Evolutionary conservation across 179 eudicot species (phyloP).

Genomic region (Monotropa hypopitys): DNA sequence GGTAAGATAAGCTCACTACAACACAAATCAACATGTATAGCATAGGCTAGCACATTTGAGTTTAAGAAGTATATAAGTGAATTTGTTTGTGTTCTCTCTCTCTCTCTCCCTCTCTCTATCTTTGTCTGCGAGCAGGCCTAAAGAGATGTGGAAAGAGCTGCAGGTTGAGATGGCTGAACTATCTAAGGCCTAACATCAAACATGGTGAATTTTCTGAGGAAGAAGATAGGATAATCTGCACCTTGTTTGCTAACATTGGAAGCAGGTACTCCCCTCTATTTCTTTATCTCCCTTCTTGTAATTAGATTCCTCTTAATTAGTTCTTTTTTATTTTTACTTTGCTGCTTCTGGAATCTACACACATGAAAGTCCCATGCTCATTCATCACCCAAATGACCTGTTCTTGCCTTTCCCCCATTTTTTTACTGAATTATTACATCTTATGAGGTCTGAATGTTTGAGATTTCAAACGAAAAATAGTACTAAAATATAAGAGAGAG

Average conservation of each 20-base stretch:
- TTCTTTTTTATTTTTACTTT: neutral
- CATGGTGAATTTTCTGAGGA: slow-evolving; percentile 70
- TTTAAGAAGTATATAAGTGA: neutral
- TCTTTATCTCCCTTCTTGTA: neutral
- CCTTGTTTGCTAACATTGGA: slow-evolving; percentile 28
- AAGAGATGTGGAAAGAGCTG: slow-evolving; percentile 78
- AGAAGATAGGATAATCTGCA: slow-evolving; percentile 44
- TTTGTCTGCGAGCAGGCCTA: slow-evolving; percentile 28
- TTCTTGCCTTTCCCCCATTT: neutral
- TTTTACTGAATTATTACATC: neutral
- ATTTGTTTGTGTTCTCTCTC: neutral
- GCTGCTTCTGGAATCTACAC: neutral
- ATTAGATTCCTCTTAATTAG: neutral
- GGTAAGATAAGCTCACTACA: no score
- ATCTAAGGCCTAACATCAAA: slow-evolving; percentile 56
- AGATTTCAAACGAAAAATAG: neutral
- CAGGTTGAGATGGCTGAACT: slow-evolving; percentile 70
- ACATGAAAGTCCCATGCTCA: neutral
- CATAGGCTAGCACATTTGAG: neutral
- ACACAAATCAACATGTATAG: neutral
- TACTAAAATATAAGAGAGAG: neutral
- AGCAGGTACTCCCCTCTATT: slow-evolving; percentile 25
- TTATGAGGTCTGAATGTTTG: neutral
- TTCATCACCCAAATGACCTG: neutral
- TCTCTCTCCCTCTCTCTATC: neutral